Base-by-base conservation (phyloP, 2,329 filamentous ascomycete species). In the Exophiala xenobiotica region DNA sequence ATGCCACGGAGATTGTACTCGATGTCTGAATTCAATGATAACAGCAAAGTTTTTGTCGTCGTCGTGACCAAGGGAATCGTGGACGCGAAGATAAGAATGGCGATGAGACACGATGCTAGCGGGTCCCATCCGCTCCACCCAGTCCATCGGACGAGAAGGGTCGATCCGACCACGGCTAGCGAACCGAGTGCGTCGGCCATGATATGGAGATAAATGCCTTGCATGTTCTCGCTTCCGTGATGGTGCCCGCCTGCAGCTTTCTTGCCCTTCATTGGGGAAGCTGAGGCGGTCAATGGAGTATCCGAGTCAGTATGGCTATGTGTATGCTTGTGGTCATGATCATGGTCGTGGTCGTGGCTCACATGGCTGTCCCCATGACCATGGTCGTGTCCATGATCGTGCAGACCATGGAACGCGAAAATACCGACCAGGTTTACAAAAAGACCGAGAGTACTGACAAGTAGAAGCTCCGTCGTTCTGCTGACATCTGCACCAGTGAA, bases 151-250 rank as follows among this genome's bases (percentile, higher is more conserved):
- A 95, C 95, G 18, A 97, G 76, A 0, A 89, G 74, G 0, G 93
- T 99, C 6, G 90, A 96, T 26, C 90, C 82, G 56, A 99, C 96
- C 41, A 99, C 93, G 1, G 93, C 93, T 1, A 91, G 87, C 48
- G 91, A 96, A 20, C 93, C 93, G 23, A 97, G 83, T 0, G 93
- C 95, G 67, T 99, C 93, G 4, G 93, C 93, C 22, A 97, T 78
- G 44, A 99, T 88, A 65, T 99, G 93, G 16, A 99, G 76, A 70
- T 95, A 99, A 60, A 99, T 97, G 9, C 93, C 93, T 62, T 93
- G 82, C 91, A 99, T 96, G 66, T 99, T 99, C 64, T 99, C 93
- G 68, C 96, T 96, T 56, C 90, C 87, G 64, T 91, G 87, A n/a
- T 74, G 72, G 51, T 74, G 69, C 7, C 59, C 54, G 20, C 46